A percentile compares a stretch with the other conserved stretches of the same genome.
phyloP scores from a whole-genome alignment of 352 stramenopile species.

The Globisporangium nagaii region DNA sequence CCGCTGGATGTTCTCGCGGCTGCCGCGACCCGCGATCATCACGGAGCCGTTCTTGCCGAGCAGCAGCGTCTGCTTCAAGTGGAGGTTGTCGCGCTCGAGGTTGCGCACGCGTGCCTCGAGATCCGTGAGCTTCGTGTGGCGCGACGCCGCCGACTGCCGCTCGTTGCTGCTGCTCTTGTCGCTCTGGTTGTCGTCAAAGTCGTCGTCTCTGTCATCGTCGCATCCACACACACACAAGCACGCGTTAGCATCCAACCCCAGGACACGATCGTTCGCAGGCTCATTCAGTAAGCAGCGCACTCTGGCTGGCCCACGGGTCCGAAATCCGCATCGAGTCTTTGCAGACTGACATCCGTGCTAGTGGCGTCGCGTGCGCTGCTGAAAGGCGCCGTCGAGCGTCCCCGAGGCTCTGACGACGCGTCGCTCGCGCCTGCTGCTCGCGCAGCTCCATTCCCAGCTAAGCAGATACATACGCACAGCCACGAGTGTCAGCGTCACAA shows the following conservation, averaged over 20 bases:
- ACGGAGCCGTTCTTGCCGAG: conserved; percentile 50
- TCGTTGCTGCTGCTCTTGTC: conserved; percentile 5
- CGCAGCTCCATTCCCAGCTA: background rate
- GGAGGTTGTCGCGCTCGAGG: conserved; percentile 69
- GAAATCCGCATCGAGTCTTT: conserved; percentile 8
- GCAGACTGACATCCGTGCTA: background rate
- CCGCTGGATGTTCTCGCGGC: conserved; percentile 38
- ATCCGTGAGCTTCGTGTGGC: conserved; percentile 68
- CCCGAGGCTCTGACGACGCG: background rate
- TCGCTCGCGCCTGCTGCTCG: background rate
- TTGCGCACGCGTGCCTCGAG: conserved; percentile 63
- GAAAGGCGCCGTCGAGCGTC: background rate
- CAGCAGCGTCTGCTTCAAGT: conserved; percentile 71
- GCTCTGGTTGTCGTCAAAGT: conserved; percentile 18
- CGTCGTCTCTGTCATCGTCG: conserved; percentile 3
- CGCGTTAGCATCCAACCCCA: no score
- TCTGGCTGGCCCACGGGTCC: background rate
- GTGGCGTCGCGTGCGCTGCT: background rate
- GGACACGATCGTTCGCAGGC: no score
- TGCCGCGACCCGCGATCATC: conserved; percentile 27
- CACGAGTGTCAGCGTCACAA: background rate
- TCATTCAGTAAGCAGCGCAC: background rate
- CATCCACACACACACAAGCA: background rate
- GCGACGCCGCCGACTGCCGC: conserved; percentile 13
- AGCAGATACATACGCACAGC: background rate